Evolutionary conservation across 257 asterid species (phyloP).

Genomic region (Solanum paucissectum): DNA sequence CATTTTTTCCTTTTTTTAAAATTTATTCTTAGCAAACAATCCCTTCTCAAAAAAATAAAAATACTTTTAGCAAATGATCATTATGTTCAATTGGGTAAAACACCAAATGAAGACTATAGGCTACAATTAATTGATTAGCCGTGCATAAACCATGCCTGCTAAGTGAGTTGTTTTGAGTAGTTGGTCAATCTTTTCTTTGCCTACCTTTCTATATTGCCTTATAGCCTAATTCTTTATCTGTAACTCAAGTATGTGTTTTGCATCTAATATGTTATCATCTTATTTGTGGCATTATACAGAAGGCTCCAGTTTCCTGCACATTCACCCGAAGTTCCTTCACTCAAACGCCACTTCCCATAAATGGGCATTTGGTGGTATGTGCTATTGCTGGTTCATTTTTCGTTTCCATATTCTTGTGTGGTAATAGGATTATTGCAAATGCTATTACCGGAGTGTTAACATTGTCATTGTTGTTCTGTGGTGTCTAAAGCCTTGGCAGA

Average conservation of each 20-base stretch:
- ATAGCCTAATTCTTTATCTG: background rate
- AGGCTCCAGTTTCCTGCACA: slow-evolving; percentile 57
- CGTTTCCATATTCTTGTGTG: background rate
- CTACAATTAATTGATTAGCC: background rate
- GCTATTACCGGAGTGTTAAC: background rate
- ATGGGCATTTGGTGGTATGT: slow-evolving; percentile 97
- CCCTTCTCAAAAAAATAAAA: background rate
- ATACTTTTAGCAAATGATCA: background rate
- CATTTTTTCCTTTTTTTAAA: background rate
- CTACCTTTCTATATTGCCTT: background rate
- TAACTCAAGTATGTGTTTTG: background rate
- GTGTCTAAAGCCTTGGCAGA: slow-evolving; percentile 79
- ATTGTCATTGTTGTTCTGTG: background rate
- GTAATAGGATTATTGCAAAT: background rate
- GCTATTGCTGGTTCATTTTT: slow-evolving; percentile 1
- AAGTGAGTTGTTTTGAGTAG: background rate
- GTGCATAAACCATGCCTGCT: background rate
- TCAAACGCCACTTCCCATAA: slow-evolving; percentile 97
- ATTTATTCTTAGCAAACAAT: background rate
- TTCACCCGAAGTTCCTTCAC: slow-evolving; percentile 94
- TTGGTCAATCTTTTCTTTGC: background rate
- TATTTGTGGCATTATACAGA: slow-evolving; percentile 35
- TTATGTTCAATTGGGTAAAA: background rate
- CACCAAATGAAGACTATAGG: background rate
- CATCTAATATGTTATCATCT: background rate